A percentile compares a stretch with the other conserved stretches of the same genome.
Evolutionary conservation across 129 eudicot genomes (phyloP).

Genomic region (Pittosporum tobira): DNA sequence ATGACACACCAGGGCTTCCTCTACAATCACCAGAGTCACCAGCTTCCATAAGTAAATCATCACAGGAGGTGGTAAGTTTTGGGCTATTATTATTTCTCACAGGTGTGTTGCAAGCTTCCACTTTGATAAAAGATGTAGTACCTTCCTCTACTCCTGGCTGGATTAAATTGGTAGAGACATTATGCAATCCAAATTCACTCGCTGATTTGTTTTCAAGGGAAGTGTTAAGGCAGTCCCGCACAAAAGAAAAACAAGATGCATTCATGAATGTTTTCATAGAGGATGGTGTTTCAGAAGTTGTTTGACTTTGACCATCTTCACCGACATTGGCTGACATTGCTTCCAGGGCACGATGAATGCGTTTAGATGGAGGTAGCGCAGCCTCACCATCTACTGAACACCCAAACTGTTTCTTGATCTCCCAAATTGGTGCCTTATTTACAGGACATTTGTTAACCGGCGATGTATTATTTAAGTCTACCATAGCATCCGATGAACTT

Average conservation of each 20-base stretch:
- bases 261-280: conserved; percentile 28
- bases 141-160: conserved; percentile 15
- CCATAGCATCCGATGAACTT: conserved; percentile 16
- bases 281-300: conserved; percentile 27
- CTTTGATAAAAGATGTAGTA: conserved; percentile 10
- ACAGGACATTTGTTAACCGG: conserved; percentile 19
- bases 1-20: conserved; percentile 8
- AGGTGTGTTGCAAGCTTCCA: conserved; percentile 17
- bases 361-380: conserved; percentile 93
- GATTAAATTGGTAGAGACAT: conserved; percentile 15
- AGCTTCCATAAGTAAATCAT: conserved; percentile 11
- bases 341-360: conserved; percentile 86
- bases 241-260: conserved; percentile 22
- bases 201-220: conserved; percentile 14
- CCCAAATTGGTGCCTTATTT: conserved; percentile 44
- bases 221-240: conserved; percentile 16
- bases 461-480: conserved; percentile 16
- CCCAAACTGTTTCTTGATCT: conserved; percentile 34
- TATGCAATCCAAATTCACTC: conserved; percentile 17
- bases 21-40: conserved; percentile 21
- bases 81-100: conserved; percentile 12
- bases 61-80: conserved; percentile 6
- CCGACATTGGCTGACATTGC: conserved; percentile 89
- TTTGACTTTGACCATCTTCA: conserved; percentile 40
- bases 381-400: conserved; percentile 72